phyloP scores from a whole-genome alignment of 1,284 basidiomycete genomes.

The Anthracocystis walkeri region DNA sequence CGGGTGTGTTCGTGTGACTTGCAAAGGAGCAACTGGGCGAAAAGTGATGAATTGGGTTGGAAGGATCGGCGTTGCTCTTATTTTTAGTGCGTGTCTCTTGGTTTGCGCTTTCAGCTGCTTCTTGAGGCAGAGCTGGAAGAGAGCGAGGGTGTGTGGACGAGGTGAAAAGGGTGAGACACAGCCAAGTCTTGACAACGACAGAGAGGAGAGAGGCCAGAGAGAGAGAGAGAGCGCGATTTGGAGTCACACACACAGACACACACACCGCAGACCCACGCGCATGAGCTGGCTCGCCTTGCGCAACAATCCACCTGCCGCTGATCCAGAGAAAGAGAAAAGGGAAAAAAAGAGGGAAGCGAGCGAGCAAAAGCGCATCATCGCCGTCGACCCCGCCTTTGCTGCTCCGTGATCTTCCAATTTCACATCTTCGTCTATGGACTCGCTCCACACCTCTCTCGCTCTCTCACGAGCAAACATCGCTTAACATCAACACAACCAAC shows the following conservation, averaged over 20 bases:
- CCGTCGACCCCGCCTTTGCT: background rate
- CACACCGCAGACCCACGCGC: conserved; percentile 5
- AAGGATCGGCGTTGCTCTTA: conserved; percentile 7
- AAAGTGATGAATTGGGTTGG: background rate
- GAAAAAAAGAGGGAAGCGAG: no score
- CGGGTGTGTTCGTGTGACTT: background rate
- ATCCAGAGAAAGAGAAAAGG: background rate
- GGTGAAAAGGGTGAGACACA: background rate
- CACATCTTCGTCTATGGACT: conserved; percentile 2
- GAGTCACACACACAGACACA: conserved; percentile 1
- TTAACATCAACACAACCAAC: conserved; percentile 2
- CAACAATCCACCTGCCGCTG: background rate
- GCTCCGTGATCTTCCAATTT: conserved; percentile 8
- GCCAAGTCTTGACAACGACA: no score
- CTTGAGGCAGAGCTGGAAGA: background rate
- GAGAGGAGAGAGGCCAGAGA: no score
- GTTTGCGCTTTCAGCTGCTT: conserved; percentile 16
- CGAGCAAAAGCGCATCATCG: background rate
- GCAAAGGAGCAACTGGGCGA: background rate
- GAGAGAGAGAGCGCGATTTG: background rate
- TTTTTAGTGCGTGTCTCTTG: conserved; percentile 5
- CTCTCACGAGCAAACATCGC: background rate
- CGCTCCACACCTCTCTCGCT: background rate
- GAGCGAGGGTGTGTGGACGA: background rate
- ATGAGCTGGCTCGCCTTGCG: background rate